A percentile compares a stretch with the other conserved stretches of the same genome.
Conservation (phyloP, 2,329 filamentous ascomycete species). For the Chaetomiaceae sp. region DNA sequence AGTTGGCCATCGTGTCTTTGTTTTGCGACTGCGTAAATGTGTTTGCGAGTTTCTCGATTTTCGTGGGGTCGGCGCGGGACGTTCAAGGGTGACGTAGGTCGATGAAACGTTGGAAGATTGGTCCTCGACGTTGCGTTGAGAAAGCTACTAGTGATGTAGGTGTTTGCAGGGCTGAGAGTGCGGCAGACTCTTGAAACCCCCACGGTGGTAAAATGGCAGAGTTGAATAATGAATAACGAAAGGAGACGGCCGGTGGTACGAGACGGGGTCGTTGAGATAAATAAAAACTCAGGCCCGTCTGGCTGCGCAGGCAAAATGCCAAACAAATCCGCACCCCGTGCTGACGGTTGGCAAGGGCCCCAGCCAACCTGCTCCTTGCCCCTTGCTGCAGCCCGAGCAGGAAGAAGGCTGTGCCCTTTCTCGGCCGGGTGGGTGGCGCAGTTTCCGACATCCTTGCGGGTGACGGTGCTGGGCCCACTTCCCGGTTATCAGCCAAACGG, state of each 20-base stretch:
- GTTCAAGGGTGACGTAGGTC: constrained; percentile 1
- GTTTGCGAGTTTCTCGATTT: neutral
- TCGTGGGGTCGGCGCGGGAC: neutral
- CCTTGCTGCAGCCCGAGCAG: neutral
- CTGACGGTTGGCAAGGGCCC: constrained; percentile 8
- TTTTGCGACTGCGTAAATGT: neutral
- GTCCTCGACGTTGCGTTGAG: no score
- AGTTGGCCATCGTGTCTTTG: constrained; percentile 34
- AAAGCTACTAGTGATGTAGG: no score
- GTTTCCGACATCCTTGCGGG: neutral
- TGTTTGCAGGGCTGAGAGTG: neutral
- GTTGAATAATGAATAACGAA: neutral
- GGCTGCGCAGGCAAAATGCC: neutral
- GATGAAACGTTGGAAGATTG: neutral
- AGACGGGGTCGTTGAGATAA: constrained; percentile 9
- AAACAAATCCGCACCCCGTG: constrained; percentile 6
- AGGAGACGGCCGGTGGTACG: neutral
- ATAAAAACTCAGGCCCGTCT: constrained; percentile 5
- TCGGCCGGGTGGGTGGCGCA: constrained; percentile 13
- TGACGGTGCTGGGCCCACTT: constrained; percentile 8
- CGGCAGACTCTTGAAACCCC: neutral
- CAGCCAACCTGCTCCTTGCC: no score
- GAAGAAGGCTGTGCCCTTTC: constrained; percentile 6
- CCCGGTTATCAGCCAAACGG: constrained; percentile 2
- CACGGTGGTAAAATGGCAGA: no score